A percentile compares a stretch with the other conserved stretches of the same genome.
Evolutionary conservation across 805 yeast genomes (phyloP).

Genomic region (Yamadazyma laniorum): DNA sequence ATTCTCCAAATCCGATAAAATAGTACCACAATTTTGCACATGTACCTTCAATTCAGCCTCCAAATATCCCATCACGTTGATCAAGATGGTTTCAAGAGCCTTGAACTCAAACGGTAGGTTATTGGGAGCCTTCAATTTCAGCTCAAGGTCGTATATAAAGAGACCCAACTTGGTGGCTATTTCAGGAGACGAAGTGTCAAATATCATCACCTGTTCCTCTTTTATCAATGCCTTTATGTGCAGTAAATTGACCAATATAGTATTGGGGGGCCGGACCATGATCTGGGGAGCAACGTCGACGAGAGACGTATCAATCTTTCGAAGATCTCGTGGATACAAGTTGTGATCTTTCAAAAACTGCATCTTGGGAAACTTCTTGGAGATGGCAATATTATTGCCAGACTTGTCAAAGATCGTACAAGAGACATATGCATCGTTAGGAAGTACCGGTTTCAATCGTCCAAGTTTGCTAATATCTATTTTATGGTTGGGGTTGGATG

Average conservation of each 20-base stretch:
- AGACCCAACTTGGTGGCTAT: conserved; percentile 70
- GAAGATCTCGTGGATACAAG: conserved; percentile 79
- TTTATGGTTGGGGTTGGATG: conserved; percentile 14
- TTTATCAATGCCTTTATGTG: conserved; percentile 90
- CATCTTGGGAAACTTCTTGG: conserved; percentile 70
- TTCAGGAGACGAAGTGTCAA: conserved; percentile 70
- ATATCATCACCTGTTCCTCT: conserved; percentile 73
- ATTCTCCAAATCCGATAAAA: conserved; percentile 70
- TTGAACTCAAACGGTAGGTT: conserved; percentile 62
- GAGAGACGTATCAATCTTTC: conserved; percentile 74
- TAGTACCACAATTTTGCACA: conserved; percentile 54
- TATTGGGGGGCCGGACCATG: conserved; percentile 67
- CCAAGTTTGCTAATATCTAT: conserved; percentile 12
- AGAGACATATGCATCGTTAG: conserved; percentile 55
- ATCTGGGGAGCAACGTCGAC: conserved; percentile 87
- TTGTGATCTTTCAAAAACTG: conserved; percentile 68
- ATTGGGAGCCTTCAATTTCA: conserved; percentile 51
- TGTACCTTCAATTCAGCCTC: conserved; percentile 73
- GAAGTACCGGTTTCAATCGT: conserved; percentile 41
- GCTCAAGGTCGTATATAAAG: conserved; percentile 80
- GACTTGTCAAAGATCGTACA: conserved; percentile 76
- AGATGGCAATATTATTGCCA: conserved; percentile 69
- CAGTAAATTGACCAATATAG: conserved; percentile 77
- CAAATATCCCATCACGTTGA: conserved; percentile 74
- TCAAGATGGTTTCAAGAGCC: conserved; percentile 78